Conservation (phyloP, 805 yeast species). For the Hemisphaericaspora nanyangensis region DNA sequence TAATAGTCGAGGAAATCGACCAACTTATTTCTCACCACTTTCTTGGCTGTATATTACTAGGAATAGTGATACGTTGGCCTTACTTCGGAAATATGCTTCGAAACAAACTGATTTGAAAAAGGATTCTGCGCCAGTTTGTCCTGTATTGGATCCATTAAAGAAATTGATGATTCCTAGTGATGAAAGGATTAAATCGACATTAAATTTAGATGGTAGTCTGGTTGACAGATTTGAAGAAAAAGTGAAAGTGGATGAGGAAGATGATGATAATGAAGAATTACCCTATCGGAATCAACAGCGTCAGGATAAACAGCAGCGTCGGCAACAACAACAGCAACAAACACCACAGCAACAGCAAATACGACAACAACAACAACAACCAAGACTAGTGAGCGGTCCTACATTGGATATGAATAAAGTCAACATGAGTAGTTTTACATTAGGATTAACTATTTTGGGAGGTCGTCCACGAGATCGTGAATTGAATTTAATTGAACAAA, state of each 20-base stretch:
- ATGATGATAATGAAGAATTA: slow-evolving; percentile 12
- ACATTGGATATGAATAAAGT: slow-evolving; percentile 2
- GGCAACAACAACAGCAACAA: no score
- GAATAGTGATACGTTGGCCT: slow-evolving; percentile 26
- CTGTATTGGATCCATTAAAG: slow-evolving; percentile 3
- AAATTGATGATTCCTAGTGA: slow-evolving; percentile 8
- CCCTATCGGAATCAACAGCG: no score
- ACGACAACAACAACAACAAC: no score
- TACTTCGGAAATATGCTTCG: slow-evolving; percentile 27
- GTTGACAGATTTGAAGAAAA: slow-evolving; percentile 22
- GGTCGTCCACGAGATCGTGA: slow-evolving; percentile 18
- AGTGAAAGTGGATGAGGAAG: slow-evolving; percentile 31
- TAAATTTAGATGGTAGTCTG: slow-evolving; percentile 15
- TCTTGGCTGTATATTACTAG: slow-evolving; percentile 33
- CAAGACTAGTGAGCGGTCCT: background rate
- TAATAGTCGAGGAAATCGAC: slow-evolving; percentile 20
- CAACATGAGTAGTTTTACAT: slow-evolving; percentile 12
- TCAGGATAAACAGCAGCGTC: no score
- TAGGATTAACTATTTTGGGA: slow-evolving; percentile 11
- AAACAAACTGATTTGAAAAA: background rate
- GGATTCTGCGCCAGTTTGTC: background rate
- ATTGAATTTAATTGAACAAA: slow-evolving; percentile 28
- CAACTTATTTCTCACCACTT: slow-evolving; percentile 33
- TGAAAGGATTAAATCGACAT: slow-evolving; percentile 19
- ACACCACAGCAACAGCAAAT: no score